Conservation (phyloP, 179 eudicot species). For the Amaranthus tricolor region DNA sequence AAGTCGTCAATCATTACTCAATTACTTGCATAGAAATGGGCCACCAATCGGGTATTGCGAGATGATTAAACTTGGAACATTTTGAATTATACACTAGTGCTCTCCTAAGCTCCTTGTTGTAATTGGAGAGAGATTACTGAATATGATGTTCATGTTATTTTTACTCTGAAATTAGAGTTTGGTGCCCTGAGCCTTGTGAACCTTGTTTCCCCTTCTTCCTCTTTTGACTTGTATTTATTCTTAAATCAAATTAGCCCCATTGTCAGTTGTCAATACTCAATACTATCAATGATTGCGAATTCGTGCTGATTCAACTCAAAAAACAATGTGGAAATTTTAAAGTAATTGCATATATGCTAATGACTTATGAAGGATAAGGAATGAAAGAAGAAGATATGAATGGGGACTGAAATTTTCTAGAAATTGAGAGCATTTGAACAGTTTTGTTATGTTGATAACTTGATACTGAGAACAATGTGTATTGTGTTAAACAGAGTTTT, state of each 20-base stretch:
- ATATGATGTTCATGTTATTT: background rate
- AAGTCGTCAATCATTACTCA: constrained; percentile 4
- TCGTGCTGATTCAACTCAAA: background rate
- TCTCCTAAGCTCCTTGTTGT: constrained; percentile 1
- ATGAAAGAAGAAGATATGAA: background rate
- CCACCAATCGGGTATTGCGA: background rate
- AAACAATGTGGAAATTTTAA: background rate
- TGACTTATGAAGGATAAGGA: no score
- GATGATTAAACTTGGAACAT: background rate
- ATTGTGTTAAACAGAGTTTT: no score
- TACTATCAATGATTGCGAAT: background rate
- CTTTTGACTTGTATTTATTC: no score
- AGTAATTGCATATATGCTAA: background rate
- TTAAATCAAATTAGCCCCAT: no score
- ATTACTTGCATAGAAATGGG: background rate
- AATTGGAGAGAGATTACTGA: constrained; percentile 1
- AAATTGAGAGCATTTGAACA: no score
- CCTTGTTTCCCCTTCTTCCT: background rate
- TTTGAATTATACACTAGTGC: background rate
- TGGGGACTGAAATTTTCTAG: no score
- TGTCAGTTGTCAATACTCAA: no score
- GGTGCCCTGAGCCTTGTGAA: background rate
- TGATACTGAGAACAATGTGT: no score
- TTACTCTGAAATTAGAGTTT: background rate
- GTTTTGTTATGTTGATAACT: no score